These are phyloP conservation scores for Rosa chinensis DNA, from an alignment of 306 rosid species.

Conservation along the genomic window DNA sequence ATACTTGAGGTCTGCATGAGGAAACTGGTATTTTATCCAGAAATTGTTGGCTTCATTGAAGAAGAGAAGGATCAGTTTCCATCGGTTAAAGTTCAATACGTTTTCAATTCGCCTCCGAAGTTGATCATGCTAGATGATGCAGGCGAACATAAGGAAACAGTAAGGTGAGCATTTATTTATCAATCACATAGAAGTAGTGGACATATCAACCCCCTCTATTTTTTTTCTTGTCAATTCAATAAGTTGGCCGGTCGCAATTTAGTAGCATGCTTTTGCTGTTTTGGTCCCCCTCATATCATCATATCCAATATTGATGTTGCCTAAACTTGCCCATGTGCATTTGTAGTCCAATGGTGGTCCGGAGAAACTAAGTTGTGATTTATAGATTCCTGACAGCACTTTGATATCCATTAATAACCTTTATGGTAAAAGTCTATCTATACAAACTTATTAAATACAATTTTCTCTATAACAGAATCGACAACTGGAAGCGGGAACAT, in stretches of 20 bases:
- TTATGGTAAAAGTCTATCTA: neutral
- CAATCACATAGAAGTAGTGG: neutral
- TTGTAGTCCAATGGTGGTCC: neutral
- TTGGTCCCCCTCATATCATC: neutral
- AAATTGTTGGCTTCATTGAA: constrained; percentile 87
- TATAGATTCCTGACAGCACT: neutral
- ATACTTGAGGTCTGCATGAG: constrained; percentile 92
- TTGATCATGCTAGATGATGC: constrained; percentile 77
- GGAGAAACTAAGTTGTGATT: neutral
- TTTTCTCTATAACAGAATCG: constrained; percentile 53
- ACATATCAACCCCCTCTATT: neutral
- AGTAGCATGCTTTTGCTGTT: neutral
- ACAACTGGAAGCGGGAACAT: constrained; percentile 97
- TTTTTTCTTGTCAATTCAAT: neutral
- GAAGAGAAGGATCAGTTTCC: constrained; percentile 80
- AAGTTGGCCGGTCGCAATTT: neutral
- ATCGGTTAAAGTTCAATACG: constrained; percentile 69
- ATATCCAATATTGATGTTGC: neutral
- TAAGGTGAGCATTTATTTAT: constrained; percentile 51
- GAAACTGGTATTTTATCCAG: constrained; percentile 94
- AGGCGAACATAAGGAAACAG: constrained; percentile 73
- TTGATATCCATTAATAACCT: neutral
- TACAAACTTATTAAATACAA: neutral
- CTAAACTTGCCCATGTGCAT: neutral
- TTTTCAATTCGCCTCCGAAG: constrained; percentile 90